phyloP scores from a whole-genome alignment of 495 filamentous ascomycete genomes.

The Penicillium subrubescens region DNA sequence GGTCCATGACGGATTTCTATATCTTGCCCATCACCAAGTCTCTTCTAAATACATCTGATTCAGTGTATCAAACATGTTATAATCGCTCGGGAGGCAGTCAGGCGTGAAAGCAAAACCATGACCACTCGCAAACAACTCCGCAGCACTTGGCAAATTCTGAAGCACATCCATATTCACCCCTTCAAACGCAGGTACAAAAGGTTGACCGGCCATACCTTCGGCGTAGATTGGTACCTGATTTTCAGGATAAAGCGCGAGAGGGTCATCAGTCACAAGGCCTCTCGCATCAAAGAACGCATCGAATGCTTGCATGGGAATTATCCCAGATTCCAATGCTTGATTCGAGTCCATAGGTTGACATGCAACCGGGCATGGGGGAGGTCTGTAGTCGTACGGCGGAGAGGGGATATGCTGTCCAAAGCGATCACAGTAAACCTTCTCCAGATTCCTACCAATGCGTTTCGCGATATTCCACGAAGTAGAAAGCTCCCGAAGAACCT shows the following conservation, averaged over 20 bases:
- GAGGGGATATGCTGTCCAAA: slow-evolving; percentile 19
- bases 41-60: slow-evolving; percentile 32
- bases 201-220: slow-evolving; percentile 1
- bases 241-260: not conserved
- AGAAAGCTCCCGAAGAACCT: slow-evolving; percentile 26
- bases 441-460: slow-evolving; percentile 28
- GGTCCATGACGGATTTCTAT: not conserved
- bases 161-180: not conserved
- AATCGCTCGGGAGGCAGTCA: slow-evolving; percentile 30
- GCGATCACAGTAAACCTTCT: slow-evolving; percentile 24
- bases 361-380: not conserved
- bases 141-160: slow-evolving; percentile 3
- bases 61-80: slow-evolving; percentile 33
- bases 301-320: slow-evolving; percentile 4
- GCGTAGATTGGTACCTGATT: slow-evolving; percentile 1
- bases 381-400: slow-evolving; percentile 1
- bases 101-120: slow-evolving; percentile 29
- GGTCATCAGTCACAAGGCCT: not conserved
- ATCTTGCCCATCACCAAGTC: slow-evolving; percentile 19
- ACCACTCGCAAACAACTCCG: slow-evolving; percentile 27
- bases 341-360: not conserved
- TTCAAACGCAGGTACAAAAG: not conserved
- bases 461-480: slow-evolving; percentile 32
- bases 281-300: slow-evolving; percentile 13
- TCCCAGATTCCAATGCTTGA: not conserved